These are phyloP conservation scores for Lactarius indigo DNA, from an alignment of 768 basidiomycete species.

Conservation along the genomic window DNA sequence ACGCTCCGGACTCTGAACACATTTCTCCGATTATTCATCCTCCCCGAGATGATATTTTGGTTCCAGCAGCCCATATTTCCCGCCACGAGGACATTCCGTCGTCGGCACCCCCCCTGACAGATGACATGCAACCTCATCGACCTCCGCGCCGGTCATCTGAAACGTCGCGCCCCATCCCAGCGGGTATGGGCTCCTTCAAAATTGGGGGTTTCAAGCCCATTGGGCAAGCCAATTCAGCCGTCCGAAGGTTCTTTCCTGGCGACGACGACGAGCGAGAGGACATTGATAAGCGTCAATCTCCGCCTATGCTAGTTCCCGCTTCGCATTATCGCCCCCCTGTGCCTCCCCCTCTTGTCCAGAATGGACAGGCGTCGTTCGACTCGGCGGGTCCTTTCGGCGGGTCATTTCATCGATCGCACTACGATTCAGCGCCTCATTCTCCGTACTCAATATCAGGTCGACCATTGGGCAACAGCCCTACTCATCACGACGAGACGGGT, in stretches of 20 bases:
- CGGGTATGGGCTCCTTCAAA: conserved; percentile 31
- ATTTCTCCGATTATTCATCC: background rate
- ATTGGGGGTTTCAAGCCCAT: conserved; percentile 67
- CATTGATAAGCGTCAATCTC: conserved; percentile 16
- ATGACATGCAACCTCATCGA: conserved; percentile 14
- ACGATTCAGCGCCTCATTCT: conserved; percentile 18
- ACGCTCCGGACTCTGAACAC: conserved; percentile 7
- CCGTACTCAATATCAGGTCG: conserved; percentile 11
- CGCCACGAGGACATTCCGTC: conserved; percentile 11
- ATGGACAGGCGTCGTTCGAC: conserved; percentile 12
- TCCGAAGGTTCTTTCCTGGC: conserved; percentile 79
- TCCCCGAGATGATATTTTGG: conserved; percentile 13
- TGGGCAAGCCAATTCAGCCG: conserved; percentile 46
- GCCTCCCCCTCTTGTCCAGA: conserved; percentile 20
- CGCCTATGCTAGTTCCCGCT: conserved; percentile 17
- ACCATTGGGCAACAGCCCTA: conserved; percentile 18
- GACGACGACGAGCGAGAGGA: conserved; percentile 61
- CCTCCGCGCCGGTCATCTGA: conserved; percentile 12
- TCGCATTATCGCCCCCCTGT: conserved; percentile 21
- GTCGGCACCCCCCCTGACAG: background rate
- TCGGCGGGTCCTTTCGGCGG: conserved; percentile 8
- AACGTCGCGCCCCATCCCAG: conserved; percentile 3
- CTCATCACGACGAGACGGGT: conserved; percentile 12
- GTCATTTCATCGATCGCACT: conserved; percentile 18
- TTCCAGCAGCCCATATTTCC: conserved; percentile 8